Base-by-base conservation (phyloP, 1,284 basidiomycete genomes). In the Athelia psychrophila region DNA sequence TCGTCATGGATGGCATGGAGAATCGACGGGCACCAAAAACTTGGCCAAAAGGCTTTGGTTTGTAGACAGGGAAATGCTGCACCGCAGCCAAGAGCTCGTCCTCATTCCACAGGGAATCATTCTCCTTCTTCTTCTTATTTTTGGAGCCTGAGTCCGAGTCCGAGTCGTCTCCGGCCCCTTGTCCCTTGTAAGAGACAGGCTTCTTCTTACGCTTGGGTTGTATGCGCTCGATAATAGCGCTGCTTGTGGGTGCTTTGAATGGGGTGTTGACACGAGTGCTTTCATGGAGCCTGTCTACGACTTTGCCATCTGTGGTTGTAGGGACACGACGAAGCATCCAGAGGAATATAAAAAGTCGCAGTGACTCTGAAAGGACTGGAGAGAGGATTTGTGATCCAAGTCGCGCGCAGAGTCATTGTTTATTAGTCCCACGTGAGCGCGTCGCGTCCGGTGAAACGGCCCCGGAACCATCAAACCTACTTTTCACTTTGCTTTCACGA, bases 1-100 rank as follows among this genome's bases (percentile, higher is more conserved):
- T 88, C 47, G 74, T 83, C 83, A 99, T 98, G 9, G 84, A 80
- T 1, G 96, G 97, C 58, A 99, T 86, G 4, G 88, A 83, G 71
- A 98, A 99, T 57, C 82, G 80, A 46, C 80, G 83, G 62, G 57
- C 55, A 1, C 66, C 69, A 38, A 74, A 68, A 2, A 88, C 69
- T 54, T 83, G 68, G 19, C 80, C 79, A 65, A 91, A 88, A 0
- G 92, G 88, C 66, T 93, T 95, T 13, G 88, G 85, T 58, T 84
- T 86, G 73, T 85, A 96, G 33, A 93, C 86, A 1, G 93, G 93
- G 62, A 86, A 97, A 47, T 86, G 81, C 65, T 83, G 81, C 62
- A 88, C 81, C n/a, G 78, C 74, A 32, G 79, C 80, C 42, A 76
- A 70, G 30, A 84, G 69, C 52, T 82, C 81, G 47, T 79, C 79